Conservation (phyloP, 208 protist species). For the Wallacemonas sp. region DNA sequence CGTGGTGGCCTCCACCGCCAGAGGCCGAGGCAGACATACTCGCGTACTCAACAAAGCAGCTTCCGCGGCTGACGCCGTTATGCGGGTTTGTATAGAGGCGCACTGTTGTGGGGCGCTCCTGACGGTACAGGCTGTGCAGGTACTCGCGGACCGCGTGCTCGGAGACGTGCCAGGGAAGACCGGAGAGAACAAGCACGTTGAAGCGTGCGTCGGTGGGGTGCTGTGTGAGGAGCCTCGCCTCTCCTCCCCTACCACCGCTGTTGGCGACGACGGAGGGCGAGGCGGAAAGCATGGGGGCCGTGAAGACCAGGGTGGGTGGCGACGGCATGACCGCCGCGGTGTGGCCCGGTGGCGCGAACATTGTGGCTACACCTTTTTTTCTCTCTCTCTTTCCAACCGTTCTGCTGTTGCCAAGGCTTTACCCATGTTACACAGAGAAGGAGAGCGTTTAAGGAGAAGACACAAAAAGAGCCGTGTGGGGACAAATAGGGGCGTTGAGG, state of each 20-base stretch:
- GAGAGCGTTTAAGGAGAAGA: not conserved
- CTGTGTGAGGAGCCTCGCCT: conserved; percentile 25
- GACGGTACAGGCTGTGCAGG: conserved; percentile 42
- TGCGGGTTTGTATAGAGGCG: conserved; percentile 75
- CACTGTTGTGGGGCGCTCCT: conserved; percentile 39
- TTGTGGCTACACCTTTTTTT: not conserved
- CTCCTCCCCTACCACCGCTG: conserved; percentile 14
- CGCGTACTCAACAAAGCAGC: conserved; percentile 81
- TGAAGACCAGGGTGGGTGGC: conserved; percentile 2
- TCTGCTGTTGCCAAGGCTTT: too few species aligned
- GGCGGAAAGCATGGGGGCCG: not conserved
- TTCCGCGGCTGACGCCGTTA: conserved; percentile 74
- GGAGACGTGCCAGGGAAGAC: conserved; percentile 76
- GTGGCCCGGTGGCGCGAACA: conserved; percentile 1
- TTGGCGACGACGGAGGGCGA: not conserved
- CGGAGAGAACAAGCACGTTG: conserved; percentile 69
- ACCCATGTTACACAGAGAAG: conserved; percentile 6
- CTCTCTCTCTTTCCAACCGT: not conserved
- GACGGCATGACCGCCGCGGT: not conserved
- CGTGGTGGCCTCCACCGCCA: not conserved
- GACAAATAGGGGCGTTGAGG: not conserved
- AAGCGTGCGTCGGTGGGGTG: conserved; percentile 14
- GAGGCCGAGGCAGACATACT: not conserved
- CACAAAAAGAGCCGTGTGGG: not conserved
- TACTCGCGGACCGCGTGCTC: conserved; percentile 51